phyloP scores from a whole-genome alignment of 169 alveolate genomes.

The Cryptosporidium meleagridis region DNA sequence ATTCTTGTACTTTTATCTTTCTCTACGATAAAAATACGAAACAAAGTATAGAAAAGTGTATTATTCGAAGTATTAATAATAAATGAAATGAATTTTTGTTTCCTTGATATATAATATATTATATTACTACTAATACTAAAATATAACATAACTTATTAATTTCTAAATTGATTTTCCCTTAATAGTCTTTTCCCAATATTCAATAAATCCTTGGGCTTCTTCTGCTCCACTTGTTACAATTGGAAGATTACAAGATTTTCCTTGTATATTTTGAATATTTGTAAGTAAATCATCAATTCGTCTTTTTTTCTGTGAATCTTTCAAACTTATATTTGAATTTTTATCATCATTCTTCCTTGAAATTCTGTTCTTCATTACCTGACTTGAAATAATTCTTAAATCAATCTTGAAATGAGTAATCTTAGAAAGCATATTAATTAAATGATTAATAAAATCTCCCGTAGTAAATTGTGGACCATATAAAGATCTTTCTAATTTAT shows the following conservation, averaged over 20 bases:
- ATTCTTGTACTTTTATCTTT: constrained; percentile 81
- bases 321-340: not conserved
- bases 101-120: too few relatives aligned
- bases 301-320: constrained; percentile 15
- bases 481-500: not conserved
- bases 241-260: constrained; percentile 11
- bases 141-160: too few relatives aligned
- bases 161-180: not conserved
- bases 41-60: constrained; percentile 51
- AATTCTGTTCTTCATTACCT: not conserved
- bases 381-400: not conserved
- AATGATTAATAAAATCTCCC: constrained; percentile 7
- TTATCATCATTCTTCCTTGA: not conserved
- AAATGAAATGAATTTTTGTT: too few relatives aligned
- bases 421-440: constrained; percentile 22
- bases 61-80: constrained; percentile 27
- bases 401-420: constrained; percentile 11
- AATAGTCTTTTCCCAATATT: constrained; percentile 55
- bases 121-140: not conserved
- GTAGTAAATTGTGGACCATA: constrained; percentile 73
- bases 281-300: constrained; percentile 9
- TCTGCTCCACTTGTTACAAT: constrained; percentile 38
- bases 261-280: constrained; percentile 22
- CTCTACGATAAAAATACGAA: constrained; percentile 71
- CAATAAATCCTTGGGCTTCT: constrained; percentile 24